Base-by-base conservation (phyloP, 2,329 filamentous ascomycete species). In the Geosmithia morbida region DNA sequence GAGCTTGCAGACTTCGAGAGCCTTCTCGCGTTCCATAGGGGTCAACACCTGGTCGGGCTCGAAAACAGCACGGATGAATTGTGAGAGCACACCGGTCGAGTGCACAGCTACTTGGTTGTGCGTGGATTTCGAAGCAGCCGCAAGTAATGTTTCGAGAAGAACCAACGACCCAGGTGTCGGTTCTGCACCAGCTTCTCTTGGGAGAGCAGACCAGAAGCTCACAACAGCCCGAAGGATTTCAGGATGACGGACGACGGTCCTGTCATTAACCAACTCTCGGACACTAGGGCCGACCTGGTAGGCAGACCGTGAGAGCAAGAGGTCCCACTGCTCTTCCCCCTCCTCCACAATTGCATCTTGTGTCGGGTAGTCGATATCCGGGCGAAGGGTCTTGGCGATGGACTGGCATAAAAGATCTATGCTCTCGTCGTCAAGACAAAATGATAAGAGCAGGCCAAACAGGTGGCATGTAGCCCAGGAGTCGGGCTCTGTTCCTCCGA, bases 361-460 rank as follows among this genome's bases (percentile, higher is more conserved):
- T 17, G 47, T 20, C 43, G 22, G 17, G 14, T 43, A 43, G 11
- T 22, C 57, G 13, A 51, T 48, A 10, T 65, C 63, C 7, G 59
- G 55, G 1, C 63, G 59, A 20, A 66, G 52, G 13, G 57, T 55
- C 50, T 62, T 60, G 33, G 65, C 66, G 42, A 71, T 64, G 13
- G 69, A 68, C 51, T 75, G 69, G 59, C 86, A 92, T 45, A 92
- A 69, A 48, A 76, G 69, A 47, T 83, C 78, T 50, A 90, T 70
- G 43, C 80, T 76, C 57, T 87, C 80, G 59, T 94, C 84, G 48
- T 87, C 84, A 46, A 94, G 65, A 1, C 84, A 81, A 64, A 94
- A 90, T 5, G 85, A 78, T 45, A 95, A 71, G 8, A 96, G 74
- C 55, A 83, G 82, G 26, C 87, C 87, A 63, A 94, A 94, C 3